Evolutionary conservation across 768 basidiomycete genomes (phyloP), one percentile per base, ranked within the genome.

Genomic region (Mrakia hoshinonis): DNA sequence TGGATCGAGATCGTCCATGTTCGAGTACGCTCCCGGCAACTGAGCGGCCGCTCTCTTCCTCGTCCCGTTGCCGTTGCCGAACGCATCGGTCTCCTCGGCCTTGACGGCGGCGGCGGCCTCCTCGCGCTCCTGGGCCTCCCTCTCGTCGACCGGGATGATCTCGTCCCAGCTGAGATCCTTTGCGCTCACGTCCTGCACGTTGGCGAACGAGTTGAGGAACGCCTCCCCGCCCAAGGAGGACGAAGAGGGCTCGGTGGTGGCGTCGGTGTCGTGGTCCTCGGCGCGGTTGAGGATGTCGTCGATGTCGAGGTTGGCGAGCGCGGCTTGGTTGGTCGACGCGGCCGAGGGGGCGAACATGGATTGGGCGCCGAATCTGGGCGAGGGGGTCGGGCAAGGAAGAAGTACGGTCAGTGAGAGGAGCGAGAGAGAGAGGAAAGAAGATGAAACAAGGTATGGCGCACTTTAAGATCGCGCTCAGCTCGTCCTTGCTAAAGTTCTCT

Each of bases 341-440:
- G 83, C 84, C 79, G 96, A 94, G 80, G 98, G 95, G 80, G 93
- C 95, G 82, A 98, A 99, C 90, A 99, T 95, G 82, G 91, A 97
- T 81, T 96, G 92, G 12, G 96, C 96, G 67, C 96, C 96, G 79
- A 95, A 99, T 34, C 71, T 73, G 39, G 0, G 20, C 29, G 20
- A 3, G 10, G 31, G 39, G n/a, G 22, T n/a, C n/a, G n/a, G n/a
- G n/a, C n/a, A n/a, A 54, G 13, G 29, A 36, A 1, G 15, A 62
- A 48, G 63, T 18, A 36, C 20, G 34, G 20, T 36, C 18, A 60
- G 24, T 34, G 38, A 29, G 18, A 39, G 48, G 2, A n/a, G n/a
- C 54, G 11, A 38, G 20, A 13, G 7, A 24, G 15, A 7, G 1
- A 18, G 39, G 13, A 18, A 12, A 49, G 7, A 26, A 39, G 38